Evolutionary conservation across 495 filamentous ascomycete genomes (phyloP).

Genomic region (Podospora appendiculata): DNA sequence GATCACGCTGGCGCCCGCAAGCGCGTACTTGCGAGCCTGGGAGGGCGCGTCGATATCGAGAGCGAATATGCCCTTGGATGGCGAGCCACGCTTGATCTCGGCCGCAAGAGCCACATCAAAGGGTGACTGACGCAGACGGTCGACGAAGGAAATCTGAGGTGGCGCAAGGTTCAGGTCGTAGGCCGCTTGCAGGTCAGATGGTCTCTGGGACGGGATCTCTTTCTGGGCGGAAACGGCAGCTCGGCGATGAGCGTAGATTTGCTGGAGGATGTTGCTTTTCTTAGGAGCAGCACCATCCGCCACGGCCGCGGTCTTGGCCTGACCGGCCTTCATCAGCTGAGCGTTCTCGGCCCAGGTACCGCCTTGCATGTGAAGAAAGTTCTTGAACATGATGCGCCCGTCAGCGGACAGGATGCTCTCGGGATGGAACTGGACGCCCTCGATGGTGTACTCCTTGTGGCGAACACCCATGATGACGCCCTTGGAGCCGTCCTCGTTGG

Average conservation of each 20-base stretch:
- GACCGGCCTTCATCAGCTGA: constrained; percentile 33
- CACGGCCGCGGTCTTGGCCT: constrained; percentile 6
- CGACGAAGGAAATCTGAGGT: constrained; percentile 74
- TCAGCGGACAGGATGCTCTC: constrained; percentile 92
- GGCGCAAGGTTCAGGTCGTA: constrained; percentile 79
- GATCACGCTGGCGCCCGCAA: constrained; percentile 91
- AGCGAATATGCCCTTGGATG: constrained; percentile 92
- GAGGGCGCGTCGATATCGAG: constrained; percentile 77
- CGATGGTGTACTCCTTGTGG: constrained; percentile 81
- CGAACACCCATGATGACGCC: constrained; percentile 94
- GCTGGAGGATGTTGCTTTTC: constrained; percentile 75
- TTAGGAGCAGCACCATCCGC: constrained; percentile 5
- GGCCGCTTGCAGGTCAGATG: constrained; percentile 74
- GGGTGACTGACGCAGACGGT: constrained; percentile 69
- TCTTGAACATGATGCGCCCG: constrained; percentile 81
- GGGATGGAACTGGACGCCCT: constrained; percentile 96
- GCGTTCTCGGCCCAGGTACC: constrained; percentile 87
- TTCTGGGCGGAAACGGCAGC: constrained; percentile 77
- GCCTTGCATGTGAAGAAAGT: constrained; percentile 78
- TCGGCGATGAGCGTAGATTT: constrained; percentile 81
- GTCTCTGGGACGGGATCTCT: constrained; percentile 74
- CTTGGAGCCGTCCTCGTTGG: constrained; percentile 55
- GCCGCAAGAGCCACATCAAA: constrained; percentile 85
- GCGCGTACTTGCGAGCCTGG: constrained; percentile 86
- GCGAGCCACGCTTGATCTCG: constrained; percentile 94